These are phyloP conservation scores for Scleromitrula shiraiana DNA, from an alignment of 2,329 filamentous ascomycete species.

Conservation along the genomic window DNA sequence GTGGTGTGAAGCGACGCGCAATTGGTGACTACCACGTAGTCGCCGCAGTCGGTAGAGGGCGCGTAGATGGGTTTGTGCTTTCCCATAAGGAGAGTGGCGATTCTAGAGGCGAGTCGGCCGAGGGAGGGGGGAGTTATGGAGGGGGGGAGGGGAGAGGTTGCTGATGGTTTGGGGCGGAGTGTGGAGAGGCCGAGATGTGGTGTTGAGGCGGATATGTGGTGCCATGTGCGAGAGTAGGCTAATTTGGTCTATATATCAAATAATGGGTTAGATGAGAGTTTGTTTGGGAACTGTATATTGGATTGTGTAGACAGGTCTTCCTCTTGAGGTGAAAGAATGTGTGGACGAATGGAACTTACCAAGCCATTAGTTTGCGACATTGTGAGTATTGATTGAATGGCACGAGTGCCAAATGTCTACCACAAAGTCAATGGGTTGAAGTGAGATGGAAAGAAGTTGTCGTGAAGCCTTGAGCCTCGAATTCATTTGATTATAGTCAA, in stretches of 20 bases:
- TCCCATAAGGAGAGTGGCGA: constrained; percentile 86
- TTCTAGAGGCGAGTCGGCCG: constrained; percentile 79
- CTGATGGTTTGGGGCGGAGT: constrained; percentile 35
- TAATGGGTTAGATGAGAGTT: neutral
- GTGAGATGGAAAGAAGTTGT: constrained; percentile 3
- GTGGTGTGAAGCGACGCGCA: constrained; percentile 83
- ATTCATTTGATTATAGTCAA: neutral
- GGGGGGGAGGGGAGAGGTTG: constrained; percentile 33
- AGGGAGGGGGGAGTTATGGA: constrained; percentile 64
- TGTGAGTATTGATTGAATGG: constrained; percentile 19
- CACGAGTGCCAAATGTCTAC: constrained; percentile 17
- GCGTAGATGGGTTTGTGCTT: constrained; percentile 99
- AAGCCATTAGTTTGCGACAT: constrained; percentile 78
- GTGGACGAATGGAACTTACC: constrained; percentile 39
- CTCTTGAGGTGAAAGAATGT: constrained; percentile 6
- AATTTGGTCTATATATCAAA: constrained; percentile 71
- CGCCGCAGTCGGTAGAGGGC: constrained; percentile 95
- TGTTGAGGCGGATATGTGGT: constrained; percentile 67
- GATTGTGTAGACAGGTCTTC: neutral
- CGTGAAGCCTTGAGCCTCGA: constrained; percentile 1
- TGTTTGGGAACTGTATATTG: neutral
- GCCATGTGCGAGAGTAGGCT: constrained; percentile 94
- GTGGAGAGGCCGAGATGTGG: constrained; percentile 51
- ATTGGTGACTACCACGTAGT: constrained; percentile 93
- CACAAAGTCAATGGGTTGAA: no score